A percentile compares a stretch with the other conserved stretches of the same genome.
Evolutionary conservation across 73 alveolate genomes (phyloP).

Genomic region (Paraurostyla sp.): DNA sequence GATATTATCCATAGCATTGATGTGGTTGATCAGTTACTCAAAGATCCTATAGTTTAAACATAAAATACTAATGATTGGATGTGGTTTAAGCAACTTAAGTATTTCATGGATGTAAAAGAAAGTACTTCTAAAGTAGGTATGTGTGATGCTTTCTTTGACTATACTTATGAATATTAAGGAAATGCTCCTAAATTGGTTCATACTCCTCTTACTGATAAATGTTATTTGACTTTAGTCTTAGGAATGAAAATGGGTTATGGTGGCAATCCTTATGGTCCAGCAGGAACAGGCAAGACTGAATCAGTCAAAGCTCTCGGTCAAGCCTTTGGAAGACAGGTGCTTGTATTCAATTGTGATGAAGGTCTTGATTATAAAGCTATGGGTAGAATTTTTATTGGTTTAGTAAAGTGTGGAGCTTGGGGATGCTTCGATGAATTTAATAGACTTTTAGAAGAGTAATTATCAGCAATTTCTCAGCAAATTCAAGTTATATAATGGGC

Average conservation of each 20-base stretch:
- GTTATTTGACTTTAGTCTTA: slow-evolving; percentile 99
- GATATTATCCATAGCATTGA: slow-evolving; percentile 99
- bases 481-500: slow-evolving; percentile 97
- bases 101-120: slow-evolving; percentile 84
- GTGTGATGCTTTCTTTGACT: slow-evolving; percentile 97
- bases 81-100: slow-evolving; percentile 98
- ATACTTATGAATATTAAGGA: slow-evolving; percentile 99
- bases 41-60: slow-evolving; percentile 78
- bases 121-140: slow-evolving; percentile 86
- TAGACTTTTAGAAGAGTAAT: slow-evolving; percentile 99
- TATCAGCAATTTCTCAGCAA: slow-evolving; percentile 98
- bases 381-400: slow-evolving; percentile 99
- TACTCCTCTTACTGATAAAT: slow-evolving; percentile 99
- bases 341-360: slow-evolving; percentile 99
- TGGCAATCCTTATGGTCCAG: slow-evolving; percentile 99
- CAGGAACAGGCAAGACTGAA: slow-evolving; percentile 99
- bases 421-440: slow-evolving; percentile 99
- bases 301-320: slow-evolving; percentile 99
- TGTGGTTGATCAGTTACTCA: slow-evolving; percentile 92
- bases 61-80: slow-evolving; percentile 94
- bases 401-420: slow-evolving; percentile 99
- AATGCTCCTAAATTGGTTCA: slow-evolving; percentile 99
- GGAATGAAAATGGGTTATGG: slow-evolving; percentile 99
- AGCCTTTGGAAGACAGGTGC: slow-evolving; percentile 99
- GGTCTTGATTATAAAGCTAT: slow-evolving; percentile 99